Conservation (phyloP, 2,329 filamentous ascomycete genomes). For the Penicillium sp. region DNA sequence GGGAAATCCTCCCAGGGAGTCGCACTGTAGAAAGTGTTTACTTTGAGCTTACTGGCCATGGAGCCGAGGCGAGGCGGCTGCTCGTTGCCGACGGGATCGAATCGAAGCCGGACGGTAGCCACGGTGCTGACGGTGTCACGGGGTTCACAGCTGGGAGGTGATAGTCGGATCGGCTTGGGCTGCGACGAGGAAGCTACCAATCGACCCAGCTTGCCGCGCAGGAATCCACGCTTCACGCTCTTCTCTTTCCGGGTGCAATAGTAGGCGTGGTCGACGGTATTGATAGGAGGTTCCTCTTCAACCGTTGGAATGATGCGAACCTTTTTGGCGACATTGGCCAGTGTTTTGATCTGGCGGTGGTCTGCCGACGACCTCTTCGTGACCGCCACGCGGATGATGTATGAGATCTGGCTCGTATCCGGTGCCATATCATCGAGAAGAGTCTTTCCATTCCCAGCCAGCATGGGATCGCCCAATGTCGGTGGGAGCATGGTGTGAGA, state of each 20-base stretch:
- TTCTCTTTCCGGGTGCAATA: slow-evolving; percentile 60
- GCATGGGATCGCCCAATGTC: slow-evolving; percentile 58
- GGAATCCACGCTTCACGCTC: slow-evolving; percentile 59
- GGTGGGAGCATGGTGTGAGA: slow-evolving; percentile 61
- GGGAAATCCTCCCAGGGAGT: slow-evolving; percentile 53
- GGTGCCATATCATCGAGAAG: slow-evolving; percentile 62
- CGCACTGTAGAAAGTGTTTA: slow-evolving; percentile 57
- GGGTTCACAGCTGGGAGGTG: slow-evolving; percentile 37
- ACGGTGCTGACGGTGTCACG: slow-evolving; percentile 52
- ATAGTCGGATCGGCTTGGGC: slow-evolving; percentile 56
- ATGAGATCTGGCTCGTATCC: slow-evolving; percentile 61
- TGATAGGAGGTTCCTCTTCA: slow-evolving; percentile 60
- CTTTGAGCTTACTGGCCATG: slow-evolving; percentile 55
- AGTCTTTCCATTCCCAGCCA: slow-evolving; percentile 50
- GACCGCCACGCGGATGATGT: slow-evolving; percentile 53
- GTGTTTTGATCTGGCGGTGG: slow-evolving; percentile 39
- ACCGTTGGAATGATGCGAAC: slow-evolving; percentile 60
- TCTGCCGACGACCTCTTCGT: slow-evolving; percentile 36
- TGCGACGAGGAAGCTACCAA: slow-evolving; percentile 58
- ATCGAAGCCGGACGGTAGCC: slow-evolving; percentile 57
- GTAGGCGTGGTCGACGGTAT: slow-evolving; percentile 45
- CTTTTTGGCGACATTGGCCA: slow-evolving; percentile 55
- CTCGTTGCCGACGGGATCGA: slow-evolving; percentile 56
- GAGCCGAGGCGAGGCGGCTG: slow-evolving; percentile 54
- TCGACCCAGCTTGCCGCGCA: slow-evolving; percentile 57